A percentile compares a stretch with the other conserved stretches of the same genome.
Conservation (phyloP, 1,139 yeast genomes). For the Pichia sp. region DNA sequence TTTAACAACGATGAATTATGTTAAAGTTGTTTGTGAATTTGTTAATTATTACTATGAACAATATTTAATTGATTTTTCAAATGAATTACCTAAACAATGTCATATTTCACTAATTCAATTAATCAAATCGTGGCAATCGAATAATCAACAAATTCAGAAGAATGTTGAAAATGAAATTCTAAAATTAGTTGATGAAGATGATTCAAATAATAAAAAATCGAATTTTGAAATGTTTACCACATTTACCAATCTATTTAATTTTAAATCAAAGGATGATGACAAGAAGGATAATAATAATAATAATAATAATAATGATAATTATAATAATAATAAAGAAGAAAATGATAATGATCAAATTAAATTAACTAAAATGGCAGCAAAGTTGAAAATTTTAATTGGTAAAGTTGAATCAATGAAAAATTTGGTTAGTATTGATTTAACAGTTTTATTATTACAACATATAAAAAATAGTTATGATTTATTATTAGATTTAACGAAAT, state of each 20-base stretch:
- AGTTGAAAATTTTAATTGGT: slow-evolving; percentile 43
- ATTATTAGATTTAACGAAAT: slow-evolving; percentile 28
- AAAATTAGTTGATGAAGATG: slow-evolving; percentile 26
- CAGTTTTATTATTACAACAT: slow-evolving; percentile 37
- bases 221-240: slow-evolving; percentile 30
- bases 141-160: slow-evolving; percentile 22
- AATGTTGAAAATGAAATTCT: slow-evolving; percentile 26
- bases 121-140: slow-evolving; percentile 25
- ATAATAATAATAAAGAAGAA: slow-evolving; percentile 5
- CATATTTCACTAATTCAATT: slow-evolving; percentile 23
- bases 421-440: slow-evolving; percentile 40
- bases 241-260: slow-evolving; percentile 51
- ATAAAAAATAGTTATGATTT: slow-evolving; percentile 38
- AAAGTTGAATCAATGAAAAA: slow-evolving; percentile 39
- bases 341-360: slow-evolving; percentile 17
- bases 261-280: slow-evolving; percentile 33
- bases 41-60: slow-evolving; percentile 30
- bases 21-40: slow-evolving; percentile 25
- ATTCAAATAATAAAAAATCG: slow-evolving; percentile 17
- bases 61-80: slow-evolving; percentile 28
- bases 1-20: slow-evolving; percentile 23
- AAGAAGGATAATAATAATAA: slow-evolving; percentile 28
- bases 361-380: slow-evolving; percentile 40
- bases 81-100: slow-evolving; percentile 28
- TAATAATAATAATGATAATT: slow-evolving; percentile 1